phyloP scores from a whole-genome alignment of 2,329 filamentous ascomycete genomes.

The Colletotrichum simmondsii region DNA sequence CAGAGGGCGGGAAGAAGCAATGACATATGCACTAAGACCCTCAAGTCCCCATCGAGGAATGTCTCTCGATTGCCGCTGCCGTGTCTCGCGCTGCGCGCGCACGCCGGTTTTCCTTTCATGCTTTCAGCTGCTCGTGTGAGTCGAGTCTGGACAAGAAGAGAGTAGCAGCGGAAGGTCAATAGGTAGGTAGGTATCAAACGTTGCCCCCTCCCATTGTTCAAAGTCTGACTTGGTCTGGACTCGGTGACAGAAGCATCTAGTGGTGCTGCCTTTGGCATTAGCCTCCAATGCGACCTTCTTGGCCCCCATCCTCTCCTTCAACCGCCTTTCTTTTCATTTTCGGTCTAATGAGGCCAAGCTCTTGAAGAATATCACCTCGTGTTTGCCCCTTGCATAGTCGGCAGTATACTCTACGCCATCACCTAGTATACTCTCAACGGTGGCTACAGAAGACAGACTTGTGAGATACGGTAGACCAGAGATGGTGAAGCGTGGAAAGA shows the following conservation, averaged over 20 bases:
- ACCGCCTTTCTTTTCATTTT: background rate
- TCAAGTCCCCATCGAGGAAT: slow-evolving; percentile 9
- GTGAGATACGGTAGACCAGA: background rate
- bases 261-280: background rate
- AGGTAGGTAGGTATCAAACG: background rate
- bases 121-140: background rate
- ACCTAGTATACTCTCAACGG: background rate
- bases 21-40: slow-evolving; percentile 25
- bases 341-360: background rate
- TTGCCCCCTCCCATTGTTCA: background rate
- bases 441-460: background rate
- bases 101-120: background rate
- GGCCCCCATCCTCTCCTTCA: background rate
- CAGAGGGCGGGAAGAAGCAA: slow-evolving; percentile 19
- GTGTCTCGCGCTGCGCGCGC: slow-evolving; percentile 15
- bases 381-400: background rate
- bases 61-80: slow-evolving; percentile 27
- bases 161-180: too few relatives aligned
- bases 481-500: background rate
- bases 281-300: background rate
- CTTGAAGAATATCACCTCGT: background rate
- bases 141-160: background rate
- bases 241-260: background rate
- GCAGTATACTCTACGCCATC: background rate
- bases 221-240: background rate